These are phyloP conservation scores for Triangularia setosa DNA, from an alignment of 2,329 filamentous ascomycete genomes.

Conservation along the genomic window DNA sequence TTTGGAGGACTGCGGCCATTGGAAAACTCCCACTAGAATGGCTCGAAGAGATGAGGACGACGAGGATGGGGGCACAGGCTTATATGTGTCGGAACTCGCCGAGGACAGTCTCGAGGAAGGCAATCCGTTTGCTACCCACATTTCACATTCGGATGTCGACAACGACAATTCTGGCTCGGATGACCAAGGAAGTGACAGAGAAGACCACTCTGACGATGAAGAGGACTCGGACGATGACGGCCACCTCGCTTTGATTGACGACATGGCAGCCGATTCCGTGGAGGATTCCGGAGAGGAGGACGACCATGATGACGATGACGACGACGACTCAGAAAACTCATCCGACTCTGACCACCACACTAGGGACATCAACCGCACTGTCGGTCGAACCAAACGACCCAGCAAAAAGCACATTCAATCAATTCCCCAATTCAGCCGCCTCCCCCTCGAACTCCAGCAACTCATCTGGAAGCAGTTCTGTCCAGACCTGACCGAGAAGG, in stretches of 20 bases:
- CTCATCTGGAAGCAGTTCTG: constrained; percentile 36
- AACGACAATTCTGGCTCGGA: not conserved
- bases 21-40: not conserved
- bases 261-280: not conserved
- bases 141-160: not conserved
- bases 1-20: not conserved
- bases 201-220: not conserved
- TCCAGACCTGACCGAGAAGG: constrained; percentile 28
- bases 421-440: constrained; percentile 34
- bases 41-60: not conserved
- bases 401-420: constrained; percentile 6
- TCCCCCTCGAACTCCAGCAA: constrained; percentile 34
- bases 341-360: not conserved
- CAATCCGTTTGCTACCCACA: not conserved
- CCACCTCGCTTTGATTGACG: not conserved
- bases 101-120: not conserved
- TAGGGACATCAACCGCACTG: not conserved
- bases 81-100: not conserved
- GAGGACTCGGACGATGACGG: not conserved
- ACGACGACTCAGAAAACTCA: not conserved
- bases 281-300: not conserved
- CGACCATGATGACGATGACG: not conserved
- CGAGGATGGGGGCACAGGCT: not conserved
- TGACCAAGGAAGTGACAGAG: not conserved
- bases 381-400: not conserved